Evolutionary conservation across 352 stramenopile genomes (phyloP), one percentile per base, ranked within the genome.

Genomic region (Phytophthora hybrid): DNA sequence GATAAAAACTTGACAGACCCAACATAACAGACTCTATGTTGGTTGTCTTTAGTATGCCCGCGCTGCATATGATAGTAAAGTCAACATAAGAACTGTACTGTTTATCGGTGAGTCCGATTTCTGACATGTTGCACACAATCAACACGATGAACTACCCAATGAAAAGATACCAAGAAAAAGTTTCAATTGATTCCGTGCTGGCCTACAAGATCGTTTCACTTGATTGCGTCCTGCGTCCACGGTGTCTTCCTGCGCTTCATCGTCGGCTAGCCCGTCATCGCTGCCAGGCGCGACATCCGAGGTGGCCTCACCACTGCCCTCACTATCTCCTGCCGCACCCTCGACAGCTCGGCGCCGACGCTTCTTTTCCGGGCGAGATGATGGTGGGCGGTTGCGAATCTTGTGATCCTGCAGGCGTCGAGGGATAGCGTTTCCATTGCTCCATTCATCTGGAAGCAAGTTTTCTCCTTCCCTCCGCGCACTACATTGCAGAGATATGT

Each of bases 401-500:
- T 46, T 57, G 53, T 69, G 63, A 18, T 47, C 52, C 14, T 53
- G 3, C 18, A 70, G 31, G 8, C 21, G 18, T 1, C 41, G 13
- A 6, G 63, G 54, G n/a, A 70, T 63, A 23, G 56, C 31, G 44
- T 44, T 58, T 1, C 63, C 63, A 21, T 59, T 70, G 41, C 16
- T 51, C 63, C 63, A 70, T 32, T 70, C 63, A 63, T 70, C 18
- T 37, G 18, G 32, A 44, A 63, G 63, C 63, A 63, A 0, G 63
- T 56, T n/a, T n/a, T n/a, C n/a, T n/a, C n/a, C n/a, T n/a, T n/a
- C n/a, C n/a, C n/a, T n/a, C n/a, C 52, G 10, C 63, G 53, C 1
- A 49, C 44, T 14, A 69, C 44, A 37, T 63, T 69, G n/a, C 63
- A 63, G 19, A 69, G 19, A 23, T 58, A 69, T 52, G 57, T 69